Base-by-base conservation (phyloP, 768 basidiomycete species). In the Boletus vinaceobasis region DNA sequence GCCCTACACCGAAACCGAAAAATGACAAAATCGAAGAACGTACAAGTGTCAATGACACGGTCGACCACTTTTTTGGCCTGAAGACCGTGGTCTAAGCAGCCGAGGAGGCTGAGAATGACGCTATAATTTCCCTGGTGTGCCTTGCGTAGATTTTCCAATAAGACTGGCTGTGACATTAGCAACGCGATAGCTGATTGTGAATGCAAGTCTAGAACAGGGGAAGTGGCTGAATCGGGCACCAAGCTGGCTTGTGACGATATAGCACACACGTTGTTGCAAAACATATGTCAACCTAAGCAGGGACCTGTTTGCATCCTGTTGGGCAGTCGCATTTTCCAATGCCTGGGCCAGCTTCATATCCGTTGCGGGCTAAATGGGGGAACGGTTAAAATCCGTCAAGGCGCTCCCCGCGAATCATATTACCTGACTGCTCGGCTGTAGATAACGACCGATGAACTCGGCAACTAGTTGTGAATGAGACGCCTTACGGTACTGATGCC, bases 41-140 rank as follows among this genome's bases (percentile, higher is more conserved):
- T 55, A 79, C 77, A 75, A 46, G 85, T 79, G 67, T 99, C 95
- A 51, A 98, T 87, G 54, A 97, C 83, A 13, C 84, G 80, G 72
- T 99, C 97, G 0, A 95, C 95, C 2, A 98, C 78, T 52, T 77
- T 84, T 76, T 99, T 99, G n/a, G 86, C 82, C 60, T 83, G 82
- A 33, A 86, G 71, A 0, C 97, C 97, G 50, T 88, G 79, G 60
- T 98, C 97, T 44, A 99, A 73, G 61, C 88, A 93, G n/a, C 95
- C 95, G 7, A 98, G 77, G 43, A 99, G 78, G 65, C 92, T 93
- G 31, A 98, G 81, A 38, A 99, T 87, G 39, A 95, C 76, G 47
- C 93, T 85, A 66, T 97, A 99, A 60, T 89, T 93, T 42, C 97
- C 97, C 77, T 87, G 83, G 59, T 96, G 83, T 1, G 95, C 95